A percentile compares a stretch with the other conserved stretches of the same genome.
Conservation (phyloP, 2,329 filamentous ascomycete genomes). For the Teratosphaeriaceae sp. region DNA sequence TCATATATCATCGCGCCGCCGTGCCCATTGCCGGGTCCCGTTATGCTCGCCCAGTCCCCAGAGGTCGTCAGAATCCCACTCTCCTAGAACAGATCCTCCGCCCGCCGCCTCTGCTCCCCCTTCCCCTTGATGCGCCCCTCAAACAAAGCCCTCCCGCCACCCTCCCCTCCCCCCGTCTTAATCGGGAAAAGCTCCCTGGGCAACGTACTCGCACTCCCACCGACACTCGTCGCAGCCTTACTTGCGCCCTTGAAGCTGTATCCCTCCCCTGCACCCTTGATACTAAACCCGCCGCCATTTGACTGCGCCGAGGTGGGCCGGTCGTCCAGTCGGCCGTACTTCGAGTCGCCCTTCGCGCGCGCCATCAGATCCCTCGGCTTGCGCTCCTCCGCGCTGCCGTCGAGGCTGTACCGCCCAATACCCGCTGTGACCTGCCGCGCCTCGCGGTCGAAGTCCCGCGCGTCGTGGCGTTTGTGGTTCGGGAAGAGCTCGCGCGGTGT, state of each 20-base stretch:
- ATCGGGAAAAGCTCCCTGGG: slow-evolving; percentile 29
- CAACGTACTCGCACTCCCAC: slow-evolving; percentile 14
- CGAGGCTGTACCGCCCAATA: slow-evolving; percentile 21
- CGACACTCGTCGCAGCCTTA: slow-evolving; percentile 1
- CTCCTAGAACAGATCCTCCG: slow-evolving; percentile 9
- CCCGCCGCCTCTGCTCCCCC: slow-evolving; percentile 13
- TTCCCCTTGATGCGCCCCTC: slow-evolving; percentile 27
- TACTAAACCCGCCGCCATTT: slow-evolving; percentile 27
- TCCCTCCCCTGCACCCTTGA: slow-evolving; percentile 22
- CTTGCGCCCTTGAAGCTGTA: slow-evolving; percentile 28
- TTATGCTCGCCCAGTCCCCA: too few species aligned
- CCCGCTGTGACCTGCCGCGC: slow-evolving; percentile 15
- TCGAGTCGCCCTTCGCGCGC: slow-evolving; percentile 10
- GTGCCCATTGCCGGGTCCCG: too few species aligned
- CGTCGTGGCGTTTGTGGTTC: slow-evolving; percentile 40
- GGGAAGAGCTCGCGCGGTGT: slow-evolving; percentile 31
- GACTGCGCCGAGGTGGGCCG: not conserved
- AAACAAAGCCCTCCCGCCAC: slow-evolving; percentile 25
- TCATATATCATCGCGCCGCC: too few species aligned
- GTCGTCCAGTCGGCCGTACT: slow-evolving; percentile 9
- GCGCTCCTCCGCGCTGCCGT: slow-evolving; percentile 11
- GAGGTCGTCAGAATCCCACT: not conserved
- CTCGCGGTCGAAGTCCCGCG: slow-evolving; percentile 29
- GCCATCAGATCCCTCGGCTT: slow-evolving; percentile 10
- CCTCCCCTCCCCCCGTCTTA: slow-evolving; percentile 15